These are phyloP conservation scores for Paramecium bursaria DNA, from an alignment of 73 alveolate genomes.

Conservation along the genomic window DNA sequence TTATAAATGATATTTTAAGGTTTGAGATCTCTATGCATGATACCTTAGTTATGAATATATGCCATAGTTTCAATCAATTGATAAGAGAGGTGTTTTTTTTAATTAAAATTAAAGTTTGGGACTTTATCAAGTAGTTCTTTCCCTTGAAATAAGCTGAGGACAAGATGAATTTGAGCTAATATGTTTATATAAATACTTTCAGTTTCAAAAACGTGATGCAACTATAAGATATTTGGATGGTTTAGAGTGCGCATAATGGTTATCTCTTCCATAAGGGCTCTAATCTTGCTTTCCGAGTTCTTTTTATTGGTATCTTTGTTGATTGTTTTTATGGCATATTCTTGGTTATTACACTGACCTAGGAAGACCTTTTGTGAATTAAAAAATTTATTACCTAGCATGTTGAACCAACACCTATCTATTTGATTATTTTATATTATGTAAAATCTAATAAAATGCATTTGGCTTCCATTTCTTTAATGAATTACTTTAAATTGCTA, in stretches of 20 bases:
- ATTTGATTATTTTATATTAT: neutral
- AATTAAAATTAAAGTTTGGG: neutral
- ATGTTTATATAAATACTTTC: constrained; percentile 77
- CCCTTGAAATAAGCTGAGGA: constrained; percentile 9
- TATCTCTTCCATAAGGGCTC: constrained; percentile 87
- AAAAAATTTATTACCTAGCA: neutral
- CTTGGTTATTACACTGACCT: neutral
- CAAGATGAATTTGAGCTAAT: constrained; percentile 23
- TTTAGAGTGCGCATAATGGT: constrained; percentile 84
- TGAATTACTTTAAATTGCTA: constrained; percentile 3
- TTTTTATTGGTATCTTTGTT: neutral
- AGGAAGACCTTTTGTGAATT: constrained; percentile 31
- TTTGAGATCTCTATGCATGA: constrained; percentile 55
- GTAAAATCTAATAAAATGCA: constrained; percentile 32
- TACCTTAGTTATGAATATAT: constrained; percentile 40
- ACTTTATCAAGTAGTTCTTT: constrained; percentile 24
- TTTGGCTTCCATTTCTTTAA: neutral
- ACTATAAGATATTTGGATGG: constrained; percentile 89
- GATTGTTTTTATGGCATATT: constrained; percentile 41
- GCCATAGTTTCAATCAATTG: constrained; percentile 13
- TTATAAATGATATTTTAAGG: constrained; percentile 22
- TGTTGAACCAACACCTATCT: constrained; percentile 48
- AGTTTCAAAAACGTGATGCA: constrained; percentile 80
- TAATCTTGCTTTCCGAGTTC: neutral
- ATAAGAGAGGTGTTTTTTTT: neutral